Conservation (phyloP, 2,329 filamentous ascomycete genomes). For the Pleomassaria siparia region DNA sequence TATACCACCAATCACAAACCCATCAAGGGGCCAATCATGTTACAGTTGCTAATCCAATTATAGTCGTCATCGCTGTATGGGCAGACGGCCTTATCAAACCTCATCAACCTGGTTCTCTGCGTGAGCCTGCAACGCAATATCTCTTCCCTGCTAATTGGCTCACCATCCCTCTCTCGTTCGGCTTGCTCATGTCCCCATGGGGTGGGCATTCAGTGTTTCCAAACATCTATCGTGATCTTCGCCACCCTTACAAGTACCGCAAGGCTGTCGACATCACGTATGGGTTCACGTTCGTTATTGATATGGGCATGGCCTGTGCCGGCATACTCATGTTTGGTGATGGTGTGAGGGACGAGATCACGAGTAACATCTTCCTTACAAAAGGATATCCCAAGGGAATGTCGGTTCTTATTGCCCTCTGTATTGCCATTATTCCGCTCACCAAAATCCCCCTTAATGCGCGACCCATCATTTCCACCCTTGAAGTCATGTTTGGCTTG, state of each 20-base stretch:
- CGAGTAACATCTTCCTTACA: conserved; percentile 79
- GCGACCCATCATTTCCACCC: conserved; percentile 81
- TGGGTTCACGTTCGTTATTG: conserved; percentile 79
- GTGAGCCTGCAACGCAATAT: conserved; percentile 76
- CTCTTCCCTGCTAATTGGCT: conserved; percentile 85
- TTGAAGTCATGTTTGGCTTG: conserved; percentile 79
- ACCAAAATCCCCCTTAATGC: conserved; percentile 94
- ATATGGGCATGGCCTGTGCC: conserved; percentile 77
- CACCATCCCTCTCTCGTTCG: conserved; percentile 83
- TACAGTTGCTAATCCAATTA: conserved; percentile 26
- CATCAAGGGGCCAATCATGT: not conserved
- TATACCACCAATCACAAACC: not conserved
- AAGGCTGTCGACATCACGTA: conserved; percentile 79
- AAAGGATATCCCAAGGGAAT: conserved; percentile 72
- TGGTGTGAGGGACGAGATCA: conserved; percentile 83
- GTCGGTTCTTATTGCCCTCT: conserved; percentile 78
- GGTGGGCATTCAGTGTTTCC: conserved; percentile 77
- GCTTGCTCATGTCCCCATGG: conserved; percentile 83
- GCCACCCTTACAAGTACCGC: conserved; percentile 79
- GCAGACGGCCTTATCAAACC: conserved; percentile 85
- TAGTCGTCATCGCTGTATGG: conserved; percentile 82
- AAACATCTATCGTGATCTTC: conserved; percentile 78
- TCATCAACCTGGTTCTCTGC: conserved; percentile 76
- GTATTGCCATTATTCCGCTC: conserved; percentile 88
- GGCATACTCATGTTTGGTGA: conserved; percentile 96